A percentile compares a stretch with the other conserved stretches of the same genome.
phyloP scores from a whole-genome alignment of 208 protist species.

The Tritrichomonas musculus region DNA sequence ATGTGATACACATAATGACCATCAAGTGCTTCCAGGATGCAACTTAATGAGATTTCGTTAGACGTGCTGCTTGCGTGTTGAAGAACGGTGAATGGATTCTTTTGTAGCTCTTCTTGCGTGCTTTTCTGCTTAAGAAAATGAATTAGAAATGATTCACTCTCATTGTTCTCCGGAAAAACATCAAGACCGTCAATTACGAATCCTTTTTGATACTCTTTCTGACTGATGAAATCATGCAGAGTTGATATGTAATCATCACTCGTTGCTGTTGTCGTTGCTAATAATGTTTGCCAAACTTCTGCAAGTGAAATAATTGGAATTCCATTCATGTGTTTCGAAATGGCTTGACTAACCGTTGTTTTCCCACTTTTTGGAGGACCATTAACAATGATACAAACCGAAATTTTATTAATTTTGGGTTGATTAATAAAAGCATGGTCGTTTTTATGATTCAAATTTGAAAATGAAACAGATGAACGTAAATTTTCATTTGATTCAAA shows the following conservation, averaged over 20 bases:
- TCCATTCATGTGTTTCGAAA: neutral
- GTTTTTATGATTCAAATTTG: neutral
- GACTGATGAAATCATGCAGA: neutral
- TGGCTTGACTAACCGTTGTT: neutral
- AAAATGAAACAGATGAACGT: too few relatives aligned
- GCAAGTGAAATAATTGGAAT: neutral
- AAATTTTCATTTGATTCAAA: neutral
- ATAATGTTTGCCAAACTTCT: neutral
- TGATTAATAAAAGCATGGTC: neutral
- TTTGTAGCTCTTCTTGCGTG: neutral
- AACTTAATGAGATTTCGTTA: neutral
- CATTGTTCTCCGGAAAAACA: neutral
- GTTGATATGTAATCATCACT: neutral
- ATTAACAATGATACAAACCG: constrained; percentile 10
- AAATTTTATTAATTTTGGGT: neutral
- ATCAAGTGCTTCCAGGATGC: neutral
- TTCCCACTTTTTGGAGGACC: neutral
- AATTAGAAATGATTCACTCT: neutral
- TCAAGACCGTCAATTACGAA: neutral
- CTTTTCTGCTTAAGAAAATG: neutral
- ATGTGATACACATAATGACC: constrained; percentile 9
- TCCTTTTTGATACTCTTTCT: neutral
- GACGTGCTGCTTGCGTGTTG: neutral
- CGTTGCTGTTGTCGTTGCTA: neutral
- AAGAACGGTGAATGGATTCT: neutral